phyloP scores from a whole-genome alignment of 1,139 yeast genomes.

The Taphrina pruni region DNA sequence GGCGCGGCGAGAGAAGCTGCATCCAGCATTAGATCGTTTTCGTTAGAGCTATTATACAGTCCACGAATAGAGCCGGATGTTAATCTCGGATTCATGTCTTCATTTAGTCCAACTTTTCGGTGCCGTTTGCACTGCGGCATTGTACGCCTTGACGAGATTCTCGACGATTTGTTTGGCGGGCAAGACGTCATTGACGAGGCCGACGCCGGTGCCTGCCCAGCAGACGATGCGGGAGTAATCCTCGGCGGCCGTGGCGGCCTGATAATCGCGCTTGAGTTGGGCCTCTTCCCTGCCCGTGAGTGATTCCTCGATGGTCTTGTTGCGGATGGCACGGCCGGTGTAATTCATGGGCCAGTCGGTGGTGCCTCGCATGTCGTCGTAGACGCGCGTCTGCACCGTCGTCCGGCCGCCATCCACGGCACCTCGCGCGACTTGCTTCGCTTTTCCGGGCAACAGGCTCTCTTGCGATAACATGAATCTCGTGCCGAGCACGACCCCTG shows the following conservation, averaged over 20 bases:
- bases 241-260: slow-evolving; percentile 31
- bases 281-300: slow-evolving; percentile 24
- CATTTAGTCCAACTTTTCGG: not conserved
- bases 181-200: slow-evolving; percentile 39
- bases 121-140: slow-evolving; percentile 23
- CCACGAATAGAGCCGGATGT: no score
- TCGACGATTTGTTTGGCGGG: slow-evolving; percentile 43
- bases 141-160: slow-evolving; percentile 32
- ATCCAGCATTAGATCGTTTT: no score
- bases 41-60: no score
- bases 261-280: slow-evolving; percentile 29
- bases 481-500: slow-evolving; percentile 45
- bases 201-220: slow-evolving; percentile 45
- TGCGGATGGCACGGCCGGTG: slow-evolving; percentile 44
- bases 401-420: slow-evolving; percentile 43
- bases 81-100: not conserved
- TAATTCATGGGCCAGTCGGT: slow-evolving; percentile 44
- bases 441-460: slow-evolving; percentile 35
- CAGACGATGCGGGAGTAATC: slow-evolving; percentile 43
- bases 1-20: no score
- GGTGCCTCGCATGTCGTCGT: slow-evolving; percentile 43
- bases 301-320: slow-evolving; percentile 40
- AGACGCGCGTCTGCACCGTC: slow-evolving; percentile 43
- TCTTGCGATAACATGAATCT: slow-evolving; percentile 42
- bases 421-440: slow-evolving; percentile 31